phyloP scores from a whole-genome alignment of 2,329 filamentous ascomycete species.

The Aspergillus tubingensis region DNA sequence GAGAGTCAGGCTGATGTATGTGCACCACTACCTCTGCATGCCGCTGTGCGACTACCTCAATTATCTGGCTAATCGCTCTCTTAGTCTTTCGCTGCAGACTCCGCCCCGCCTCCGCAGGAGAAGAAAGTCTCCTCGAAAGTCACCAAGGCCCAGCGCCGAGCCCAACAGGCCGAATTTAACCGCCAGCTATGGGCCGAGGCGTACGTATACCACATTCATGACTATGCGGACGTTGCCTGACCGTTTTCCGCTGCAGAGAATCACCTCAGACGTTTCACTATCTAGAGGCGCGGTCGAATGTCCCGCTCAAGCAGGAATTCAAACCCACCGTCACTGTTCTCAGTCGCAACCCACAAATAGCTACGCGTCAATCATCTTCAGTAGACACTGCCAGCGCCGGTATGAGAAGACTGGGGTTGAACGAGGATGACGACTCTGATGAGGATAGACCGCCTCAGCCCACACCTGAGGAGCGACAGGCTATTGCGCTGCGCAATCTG shows the following conservation, averaged over 20 bases:
- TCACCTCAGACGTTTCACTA: constrained; percentile 73
- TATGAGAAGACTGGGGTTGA: constrained; percentile 50
- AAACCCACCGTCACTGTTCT: constrained; percentile 83
- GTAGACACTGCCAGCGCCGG: constrained; percentile 46
- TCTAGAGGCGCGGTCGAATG: constrained; percentile 63
- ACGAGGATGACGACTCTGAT: constrained; percentile 62
- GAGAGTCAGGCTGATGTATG: constrained; percentile 72
- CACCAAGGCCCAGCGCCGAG: constrained; percentile 74
- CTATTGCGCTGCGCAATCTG: constrained; percentile 73
- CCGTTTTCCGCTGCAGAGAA: constrained; percentile 56
- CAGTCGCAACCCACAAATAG: constrained; percentile 71
- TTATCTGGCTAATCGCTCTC: constrained; percentile 5
- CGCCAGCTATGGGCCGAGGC: constrained; percentile 86
- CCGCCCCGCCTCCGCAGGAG: constrained; percentile 42
- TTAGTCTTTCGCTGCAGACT: constrained; percentile 42
- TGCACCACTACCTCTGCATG: constrained; percentile 1
- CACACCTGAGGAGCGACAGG: constrained; percentile 74
- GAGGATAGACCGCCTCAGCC: constrained; percentile 65
- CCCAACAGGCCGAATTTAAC: constrained; percentile 80
- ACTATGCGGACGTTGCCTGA: constrained; percentile 9
- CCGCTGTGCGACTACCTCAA: neutral
- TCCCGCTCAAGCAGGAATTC: constrained; percentile 70
- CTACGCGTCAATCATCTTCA: constrained; percentile 56
- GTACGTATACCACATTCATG: constrained; percentile 49
- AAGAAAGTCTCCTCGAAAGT: constrained; percentile 56